Evolutionary conservation across 2,329 filamentous ascomycete genomes (phyloP), one percentile per base, ranked within the genome.

Genomic region (Macroventuria anomochaeta): DNA sequence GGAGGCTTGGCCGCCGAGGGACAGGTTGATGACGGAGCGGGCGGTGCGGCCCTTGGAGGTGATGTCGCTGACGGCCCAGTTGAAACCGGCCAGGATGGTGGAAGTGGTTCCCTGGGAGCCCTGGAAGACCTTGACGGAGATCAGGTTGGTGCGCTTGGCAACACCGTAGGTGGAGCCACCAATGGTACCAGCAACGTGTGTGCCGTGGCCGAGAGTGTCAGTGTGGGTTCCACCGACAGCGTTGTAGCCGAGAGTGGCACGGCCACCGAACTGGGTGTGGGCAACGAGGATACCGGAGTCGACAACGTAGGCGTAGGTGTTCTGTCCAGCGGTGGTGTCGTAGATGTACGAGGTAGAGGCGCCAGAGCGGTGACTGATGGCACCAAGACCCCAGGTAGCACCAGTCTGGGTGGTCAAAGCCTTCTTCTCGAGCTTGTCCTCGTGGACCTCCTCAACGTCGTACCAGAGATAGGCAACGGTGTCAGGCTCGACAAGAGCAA

Each of bases 201-300:
- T 65, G n/a, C 66, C 66, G 52, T 69, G 66, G 20, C 66, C 66
- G 18, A 57, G 52, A 10, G 49, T 55, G 48, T 68, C 63, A 15
- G 44, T 48, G 46, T 55, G 40, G 13, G 46, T 51, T 25, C 53
- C 52, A 20, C 37, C 46, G n/a, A 42, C 51, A 17, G 49, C 51
- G 43, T 57, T 64, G 53, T 46, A 63, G n/a, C 53, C 56, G 18
- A 63, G 49, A 20, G 57, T 58, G 12, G 56, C 60, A 44, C 65
- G 64, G 20, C 61, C 62, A n/a, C 53, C 62, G 28, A 68, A 68
- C 46, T 68, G 53, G n/a, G 23, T 40, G 72, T 88, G 85, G 5
- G 76, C 79, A 28, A 73, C 68, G 48, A 74, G 71, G 69, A 87
- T 81, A 61, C 85, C 85, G 4, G 83, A 86, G 71, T 88, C 85